Base-by-base conservation (phyloP, 495 filamentous ascomycete genomes). In the Lichenothelia convexa region DNA sequence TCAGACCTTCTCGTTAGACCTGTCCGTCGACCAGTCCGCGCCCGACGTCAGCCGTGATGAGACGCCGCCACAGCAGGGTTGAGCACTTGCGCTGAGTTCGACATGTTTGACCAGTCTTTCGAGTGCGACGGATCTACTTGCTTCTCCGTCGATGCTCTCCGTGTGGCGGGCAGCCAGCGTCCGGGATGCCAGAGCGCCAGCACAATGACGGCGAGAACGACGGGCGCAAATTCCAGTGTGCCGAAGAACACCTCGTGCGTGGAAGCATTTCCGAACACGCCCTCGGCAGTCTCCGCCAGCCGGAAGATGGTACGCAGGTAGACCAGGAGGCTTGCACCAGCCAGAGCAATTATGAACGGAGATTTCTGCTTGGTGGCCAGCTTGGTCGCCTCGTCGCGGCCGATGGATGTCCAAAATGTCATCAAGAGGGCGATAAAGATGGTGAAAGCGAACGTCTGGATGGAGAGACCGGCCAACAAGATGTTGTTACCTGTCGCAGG, bases 201-300 rank as follows among this genome's bases (percentile, higher is more conserved):
- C 21, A 66, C 18, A 34, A 48, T 46, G 2, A 59, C 52, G 4
- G 61, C 62, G 38, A 64, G 18, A 18, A 63, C 59, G 26, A 68
- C 55, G 6, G 64, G 64, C 35, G 53, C 50, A 45, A 68, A 68
- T 47, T 68, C 63, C 39, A 68, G 44, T 23, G 49, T 54, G 16
- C 59, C 64, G 50, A 68, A 68, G 36, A 51, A 68, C 2, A 59
- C 54, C 46, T 68, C 64, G 44, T 60, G 51, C 0, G 53, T 53
- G 26, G 46, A 51, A 37, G 67, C 40, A 22, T 56, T 50, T 13
- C 58, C 56, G 22, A 42, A 47, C 0, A 70, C 42, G 0, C 67
- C 64, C 46, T 70, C 46, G 0, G 60, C 55, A 1, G 65, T 68
- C 52, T 70, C 67, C 5, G 63, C 63, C 32, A 71, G 48, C 41